Percentiles rank a stretch among this genome's conserved stretches.
Conservation (phyloP, 106 monocot species). For the Ottelia alismoides region DNA sequence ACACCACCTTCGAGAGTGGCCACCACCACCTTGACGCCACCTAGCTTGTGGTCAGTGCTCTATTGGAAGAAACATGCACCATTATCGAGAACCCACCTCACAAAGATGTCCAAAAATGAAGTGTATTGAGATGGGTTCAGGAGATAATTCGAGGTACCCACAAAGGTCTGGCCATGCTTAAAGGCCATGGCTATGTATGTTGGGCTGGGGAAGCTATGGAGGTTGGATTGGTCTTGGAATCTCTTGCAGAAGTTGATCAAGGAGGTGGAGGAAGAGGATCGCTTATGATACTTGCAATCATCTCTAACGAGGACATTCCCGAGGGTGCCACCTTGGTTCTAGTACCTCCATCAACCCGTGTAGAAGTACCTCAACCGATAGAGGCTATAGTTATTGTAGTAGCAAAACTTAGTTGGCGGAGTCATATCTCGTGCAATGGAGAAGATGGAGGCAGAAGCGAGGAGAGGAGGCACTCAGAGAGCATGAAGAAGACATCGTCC, state of each 20-base stretch:
- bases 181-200: conserved; percentile 35
- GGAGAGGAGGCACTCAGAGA: no score
- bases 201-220: conserved; percentile 10
- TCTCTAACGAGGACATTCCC: conserved; percentile 59
- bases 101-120: conserved; percentile 22
- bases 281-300: conserved; percentile 48
- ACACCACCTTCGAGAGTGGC: no score
- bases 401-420: no score
- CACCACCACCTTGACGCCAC: no score
- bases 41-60: no score
- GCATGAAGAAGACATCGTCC: no score
- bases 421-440: conserved; percentile 48
- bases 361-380: conserved; percentile 62
- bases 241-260: conserved; percentile 14
- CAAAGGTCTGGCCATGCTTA: conserved; percentile 7
- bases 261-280: conserved; percentile 18
- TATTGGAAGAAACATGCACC: conserved; percentile 4
- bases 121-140: no score
- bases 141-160: conserved; percentile 1
- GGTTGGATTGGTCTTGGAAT: conserved; percentile 8
- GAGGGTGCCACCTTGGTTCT: conserved; percentile 47
- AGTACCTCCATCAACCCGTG: conserved; percentile 45
- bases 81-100: conserved; percentile 7
- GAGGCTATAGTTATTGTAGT: no score
- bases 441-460: no score